Percentiles rank a stretch among this genome's conserved stretches.
Conservation (phyloP, 1,139 yeast genomes). For the Magnusiomyces ingens region DNA sequence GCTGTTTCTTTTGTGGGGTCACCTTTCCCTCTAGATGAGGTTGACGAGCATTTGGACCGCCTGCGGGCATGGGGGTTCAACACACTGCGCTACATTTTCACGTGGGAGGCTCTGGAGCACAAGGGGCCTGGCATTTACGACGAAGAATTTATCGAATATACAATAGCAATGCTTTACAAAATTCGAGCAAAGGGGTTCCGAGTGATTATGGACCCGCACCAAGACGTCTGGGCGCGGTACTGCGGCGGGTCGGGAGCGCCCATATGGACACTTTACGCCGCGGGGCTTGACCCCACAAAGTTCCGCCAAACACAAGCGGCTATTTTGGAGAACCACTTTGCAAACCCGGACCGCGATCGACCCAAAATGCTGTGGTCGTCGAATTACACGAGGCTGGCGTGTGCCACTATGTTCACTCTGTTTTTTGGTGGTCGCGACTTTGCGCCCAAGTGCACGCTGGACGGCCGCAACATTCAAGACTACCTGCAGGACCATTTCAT, state of each 20-base stretch:
- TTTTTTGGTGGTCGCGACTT: constrained; percentile 68
- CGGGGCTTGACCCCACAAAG: constrained; percentile 66
- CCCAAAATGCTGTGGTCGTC: constrained; percentile 83
- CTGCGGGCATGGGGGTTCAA: constrained; percentile 77
- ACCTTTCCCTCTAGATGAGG: constrained; percentile 71
- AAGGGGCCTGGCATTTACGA: constrained; percentile 81
- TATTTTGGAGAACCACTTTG: constrained; percentile 48
- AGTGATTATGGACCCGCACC: constrained; percentile 81
- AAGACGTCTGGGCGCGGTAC: constrained; percentile 85
- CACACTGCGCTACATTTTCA: constrained; percentile 61
- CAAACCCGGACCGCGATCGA: constrained; percentile 36
- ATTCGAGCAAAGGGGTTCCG: constrained; percentile 62
- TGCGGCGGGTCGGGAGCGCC: constrained; percentile 94
- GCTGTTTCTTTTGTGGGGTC: constrained; percentile 68
- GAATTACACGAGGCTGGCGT: constrained; percentile 67
- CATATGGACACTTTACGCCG: constrained; percentile 81
- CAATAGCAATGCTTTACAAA: constrained; percentile 52
- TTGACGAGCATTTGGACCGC: constrained; percentile 57
- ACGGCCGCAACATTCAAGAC: constrained; percentile 63
- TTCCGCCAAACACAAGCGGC: constrained; percentile 70
- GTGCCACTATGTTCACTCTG: constrained; percentile 75
- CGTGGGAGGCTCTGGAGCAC: constrained; percentile 93
- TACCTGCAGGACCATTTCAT: constrained; percentile 63
- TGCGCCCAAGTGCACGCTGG: constrained; percentile 63
- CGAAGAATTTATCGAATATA: constrained; percentile 65